Percentiles rank a stretch among this genome's conserved stretches.
Evolutionary conservation across 495 filamentous ascomycete genomes (phyloP).

Genomic region (Pyrenopolyporus hunteri): DNA sequence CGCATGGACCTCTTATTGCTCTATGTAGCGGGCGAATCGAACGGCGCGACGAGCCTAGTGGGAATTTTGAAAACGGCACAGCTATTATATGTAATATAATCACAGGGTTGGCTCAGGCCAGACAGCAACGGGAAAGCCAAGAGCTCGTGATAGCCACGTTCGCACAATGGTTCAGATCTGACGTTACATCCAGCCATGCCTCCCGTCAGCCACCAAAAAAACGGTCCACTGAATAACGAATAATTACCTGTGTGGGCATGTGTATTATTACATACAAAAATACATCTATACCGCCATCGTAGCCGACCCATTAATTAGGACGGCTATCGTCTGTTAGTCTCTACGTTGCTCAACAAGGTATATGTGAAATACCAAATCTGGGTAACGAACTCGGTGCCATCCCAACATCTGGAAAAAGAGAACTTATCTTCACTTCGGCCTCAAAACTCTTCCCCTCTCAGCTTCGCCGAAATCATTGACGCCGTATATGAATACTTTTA

Average conservation of each 20-base stretch:
- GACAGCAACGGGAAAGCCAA: conserved; percentile 13
- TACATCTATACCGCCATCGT: neutral
- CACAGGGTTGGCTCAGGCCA: conserved; percentile 31
- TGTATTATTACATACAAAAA: neutral
- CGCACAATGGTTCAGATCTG: conserved; percentile 29
- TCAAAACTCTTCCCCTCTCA: conserved; percentile 9
- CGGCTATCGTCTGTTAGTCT: no score
- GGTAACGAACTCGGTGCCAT: neutral
- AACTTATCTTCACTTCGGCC: neutral
- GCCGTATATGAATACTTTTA: neutral
- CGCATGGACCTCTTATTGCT: no score
- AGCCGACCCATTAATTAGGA: no score
- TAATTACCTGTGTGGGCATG: neutral
- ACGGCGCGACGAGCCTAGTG: no score
- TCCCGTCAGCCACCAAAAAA: conserved; percentile 29
- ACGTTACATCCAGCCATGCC: conserved; percentile 30
- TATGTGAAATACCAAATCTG: neutral
- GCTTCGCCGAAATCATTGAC: neutral
- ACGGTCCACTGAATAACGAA: conserved; percentile 7
- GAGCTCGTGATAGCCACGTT: conserved; percentile 15
- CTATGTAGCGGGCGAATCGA: no score
- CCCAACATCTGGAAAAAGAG: neutral
- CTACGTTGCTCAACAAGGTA: no score
- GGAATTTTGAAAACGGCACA: no score
- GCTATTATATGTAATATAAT: neutral